A percentile compares a stretch with the other conserved stretches of the same genome.
phyloP scores from a whole-genome alignment of 2,329 filamentous ascomycete species.

The Arthrocladium fulminans region DNA sequence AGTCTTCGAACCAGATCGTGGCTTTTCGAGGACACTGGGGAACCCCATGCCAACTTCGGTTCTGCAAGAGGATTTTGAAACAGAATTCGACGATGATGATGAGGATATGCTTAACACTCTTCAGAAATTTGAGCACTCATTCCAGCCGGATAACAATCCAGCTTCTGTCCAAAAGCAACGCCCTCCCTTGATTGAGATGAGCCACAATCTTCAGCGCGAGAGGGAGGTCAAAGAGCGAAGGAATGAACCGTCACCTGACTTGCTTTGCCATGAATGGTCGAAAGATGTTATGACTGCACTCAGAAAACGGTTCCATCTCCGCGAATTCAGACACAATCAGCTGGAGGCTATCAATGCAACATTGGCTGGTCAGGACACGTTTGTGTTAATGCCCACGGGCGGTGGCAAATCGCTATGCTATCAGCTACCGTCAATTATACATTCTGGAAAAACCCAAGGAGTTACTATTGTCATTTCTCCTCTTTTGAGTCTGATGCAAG shows the following conservation, averaged over 20 bases:
- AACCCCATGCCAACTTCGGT: conserved; percentile 25
- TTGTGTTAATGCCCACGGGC: conserved; percentile 95
- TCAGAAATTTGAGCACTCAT: conserved; percentile 29
- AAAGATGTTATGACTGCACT: conserved; percentile 72
- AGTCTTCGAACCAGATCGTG: conserved; percentile 8
- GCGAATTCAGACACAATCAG: conserved; percentile 82
- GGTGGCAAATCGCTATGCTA: conserved; percentile 97
- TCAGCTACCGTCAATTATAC: conserved; percentile 80
- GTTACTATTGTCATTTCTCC: conserved; percentile 94
- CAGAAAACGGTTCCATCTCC: conserved; percentile 73
- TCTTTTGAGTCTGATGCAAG: conserved; percentile 89
- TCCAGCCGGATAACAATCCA: background rate
- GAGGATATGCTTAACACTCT: conserved; percentile 38
- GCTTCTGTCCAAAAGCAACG: conserved; percentile 2
- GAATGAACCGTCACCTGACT: conserved; percentile 9
- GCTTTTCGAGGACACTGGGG: conserved; percentile 35
- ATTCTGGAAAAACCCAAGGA: conserved; percentile 69
- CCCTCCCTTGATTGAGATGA: conserved; percentile 16
- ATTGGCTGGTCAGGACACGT: conserved; percentile 74
- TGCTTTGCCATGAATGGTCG: conserved; percentile 62
- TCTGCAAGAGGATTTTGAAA: conserved; percentile 34
- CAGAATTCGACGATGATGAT: conserved; percentile 34
- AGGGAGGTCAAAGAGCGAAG: conserved; percentile 25
- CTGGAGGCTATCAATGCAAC: conserved; percentile 94
- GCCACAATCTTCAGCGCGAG: conserved; percentile 17